Conservation (phyloP, 2,329 filamentous ascomycete genomes). For the Fusarium torreyae region DNA sequence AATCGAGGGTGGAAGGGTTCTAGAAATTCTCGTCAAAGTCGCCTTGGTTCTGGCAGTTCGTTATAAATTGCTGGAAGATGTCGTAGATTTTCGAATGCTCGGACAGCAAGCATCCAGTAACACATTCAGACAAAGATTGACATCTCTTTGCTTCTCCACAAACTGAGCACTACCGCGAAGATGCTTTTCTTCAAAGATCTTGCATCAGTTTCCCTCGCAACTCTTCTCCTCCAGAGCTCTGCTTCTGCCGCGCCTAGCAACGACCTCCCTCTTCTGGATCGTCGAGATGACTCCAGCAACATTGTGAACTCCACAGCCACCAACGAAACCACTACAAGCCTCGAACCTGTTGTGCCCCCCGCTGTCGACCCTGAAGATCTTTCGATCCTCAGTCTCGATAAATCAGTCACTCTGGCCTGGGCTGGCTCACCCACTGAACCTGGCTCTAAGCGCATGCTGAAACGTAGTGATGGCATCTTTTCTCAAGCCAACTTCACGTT, state of each 20-base stretch:
- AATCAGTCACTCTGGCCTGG: constrained; percentile 12
- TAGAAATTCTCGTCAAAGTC: background rate
- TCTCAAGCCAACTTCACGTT: constrained; percentile 21
- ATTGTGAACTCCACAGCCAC: background rate
- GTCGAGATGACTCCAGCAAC: background rate
- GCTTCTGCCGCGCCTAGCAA: background rate
- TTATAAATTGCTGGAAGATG: too few species aligned
- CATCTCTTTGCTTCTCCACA: background rate
- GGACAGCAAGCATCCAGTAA: too few species aligned
- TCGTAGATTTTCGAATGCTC: too few species aligned
- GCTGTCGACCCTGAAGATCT: constrained; percentile 7
- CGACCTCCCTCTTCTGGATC: background rate
- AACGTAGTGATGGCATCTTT: constrained; percentile 9
- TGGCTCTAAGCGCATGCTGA: background rate
- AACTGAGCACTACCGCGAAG: too few species aligned
- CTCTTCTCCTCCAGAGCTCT: background rate
- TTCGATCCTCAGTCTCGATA: constrained; percentile 1
- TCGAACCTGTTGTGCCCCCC: constrained; percentile 17
- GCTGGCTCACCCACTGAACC: constrained; percentile 1
- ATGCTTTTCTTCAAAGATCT: background rate
- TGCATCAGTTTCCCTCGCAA: background rate
- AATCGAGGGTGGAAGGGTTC: background rate
- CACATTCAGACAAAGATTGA: too few species aligned
- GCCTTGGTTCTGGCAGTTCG: too few species aligned
- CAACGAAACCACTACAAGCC: background rate